Base-by-base conservation (phyloP, 352 stramenopile genomes). In the Achlya hypogyna region DNA sequence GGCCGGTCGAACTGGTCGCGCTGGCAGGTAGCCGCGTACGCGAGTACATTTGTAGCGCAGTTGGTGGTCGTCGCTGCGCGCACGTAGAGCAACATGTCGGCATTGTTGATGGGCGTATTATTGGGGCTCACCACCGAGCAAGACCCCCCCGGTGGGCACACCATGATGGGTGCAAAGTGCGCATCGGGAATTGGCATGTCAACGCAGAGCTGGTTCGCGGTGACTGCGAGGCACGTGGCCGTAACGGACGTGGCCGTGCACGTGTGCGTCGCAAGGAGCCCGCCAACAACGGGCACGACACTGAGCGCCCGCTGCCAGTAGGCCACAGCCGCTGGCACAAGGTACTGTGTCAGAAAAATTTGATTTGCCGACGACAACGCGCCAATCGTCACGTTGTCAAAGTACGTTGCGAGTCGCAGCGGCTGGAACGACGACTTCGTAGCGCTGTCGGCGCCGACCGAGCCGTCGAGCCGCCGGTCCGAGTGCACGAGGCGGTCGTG, bases 1-100 rank as follows among this genome's bases (percentile, higher is more conserved):
- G 69, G 69, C 4, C 83, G 81, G 63, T 95, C 86, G 62, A 80
- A 90, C 54, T 93, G 83, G 65, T 95, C 84, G 47, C 89, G 90
- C 63, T 91, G 86, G 63, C 86, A 95, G 0, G 84, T 87, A 0
- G 78, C 79, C 0, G 86, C 84, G 66, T 91, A 95, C 10, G 83
- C 86, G 0, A 95, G 66, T 16, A 86, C 83, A 0, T 74, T 72
- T 9, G 62, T 63, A 22, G 4, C 67, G 63, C 85, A 93, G 70
- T 85, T 87, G 5, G 52, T 64, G 0, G 85, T 86, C 5, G 66
- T 72, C 0, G 70, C 72, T 0, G 83, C 78, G 5, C 82, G 81
- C 28, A 93, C 62, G 64, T 92, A 92, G 0, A 93, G 70, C 51
- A 91, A 20, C 49, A 91, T 91, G 52, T 92, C 85, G 12, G 80